Evolutionary conservation across 768 basidiomycete species (phyloP).

Genomic region (Termitomyces sp.): DNA sequence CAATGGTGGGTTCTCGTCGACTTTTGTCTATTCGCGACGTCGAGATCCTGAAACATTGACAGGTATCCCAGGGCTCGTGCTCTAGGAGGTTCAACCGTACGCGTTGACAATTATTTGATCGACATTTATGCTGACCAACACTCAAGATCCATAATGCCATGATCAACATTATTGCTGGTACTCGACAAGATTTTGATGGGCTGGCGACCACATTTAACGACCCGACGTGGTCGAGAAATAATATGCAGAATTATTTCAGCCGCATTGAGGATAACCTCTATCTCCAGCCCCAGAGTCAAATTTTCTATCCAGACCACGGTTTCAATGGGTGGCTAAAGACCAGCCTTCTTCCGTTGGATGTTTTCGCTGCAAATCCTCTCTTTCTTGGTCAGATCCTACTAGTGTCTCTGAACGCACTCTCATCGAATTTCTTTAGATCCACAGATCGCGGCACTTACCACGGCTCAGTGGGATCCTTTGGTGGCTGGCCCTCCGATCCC

Average conservation of each 20-base stretch:
- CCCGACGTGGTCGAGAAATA: constrained; percentile 21
- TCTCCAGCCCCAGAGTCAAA: constrained; percentile 2
- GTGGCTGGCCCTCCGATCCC: constrained; percentile 14
- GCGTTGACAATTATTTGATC: not conserved
- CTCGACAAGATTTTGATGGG: constrained; percentile 22
- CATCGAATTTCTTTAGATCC: constrained; percentile 18
- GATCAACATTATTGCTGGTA: constrained; percentile 24
- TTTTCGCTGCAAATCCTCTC: no score
- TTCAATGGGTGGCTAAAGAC: constrained; percentile 27
- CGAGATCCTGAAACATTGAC: not conserved
- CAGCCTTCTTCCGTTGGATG: constrained; percentile 16
- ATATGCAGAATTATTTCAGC: no score
- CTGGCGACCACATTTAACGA: constrained; percentile 22
- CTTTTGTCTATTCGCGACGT: not conserved
- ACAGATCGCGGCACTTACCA: constrained; percentile 18
- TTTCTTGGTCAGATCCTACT: constrained; percentile 23
- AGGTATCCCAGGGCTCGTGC: constrained; percentile 28
- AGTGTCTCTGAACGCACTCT: constrained; percentile 14
- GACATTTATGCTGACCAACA: no score
- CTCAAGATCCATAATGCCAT: no score
- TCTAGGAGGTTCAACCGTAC: constrained; percentile 28
- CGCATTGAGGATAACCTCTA: constrained; percentile 22
- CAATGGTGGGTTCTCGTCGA: constrained; percentile 15
- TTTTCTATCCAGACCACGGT: constrained; percentile 22
- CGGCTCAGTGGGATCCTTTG: constrained; percentile 5